Conservation (phyloP, 139 green algal genomes). For the Pseudopediastrum boryanum region DNA sequence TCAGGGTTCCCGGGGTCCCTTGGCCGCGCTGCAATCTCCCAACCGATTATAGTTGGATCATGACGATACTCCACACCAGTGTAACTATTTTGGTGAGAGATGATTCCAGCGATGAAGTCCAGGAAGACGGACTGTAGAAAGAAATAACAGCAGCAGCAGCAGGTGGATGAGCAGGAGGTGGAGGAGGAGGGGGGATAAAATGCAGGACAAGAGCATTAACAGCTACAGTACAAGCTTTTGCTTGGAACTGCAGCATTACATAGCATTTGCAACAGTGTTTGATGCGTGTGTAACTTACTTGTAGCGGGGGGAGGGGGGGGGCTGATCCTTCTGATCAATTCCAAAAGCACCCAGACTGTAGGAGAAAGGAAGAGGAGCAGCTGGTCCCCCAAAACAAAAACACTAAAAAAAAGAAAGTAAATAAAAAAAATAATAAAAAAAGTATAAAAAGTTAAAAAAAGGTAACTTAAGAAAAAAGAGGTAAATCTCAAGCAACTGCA, state of each 20-base stretch:
- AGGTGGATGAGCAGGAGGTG: too few species aligned
- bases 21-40: conserved; percentile 20
- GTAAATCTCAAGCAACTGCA: too few species aligned
- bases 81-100: neutral
- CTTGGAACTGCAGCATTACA: neutral
- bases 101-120: neutral
- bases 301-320: neutral
- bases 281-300: neutral
- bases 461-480: too few species aligned
- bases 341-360: neutral
- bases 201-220: neutral
- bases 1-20: neutral
- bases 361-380: too few species aligned
- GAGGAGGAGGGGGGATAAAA: too few species aligned
- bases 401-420: too few species aligned
- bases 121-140: conserved; percentile 25
- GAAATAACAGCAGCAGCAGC: neutral
- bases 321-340: neutral
- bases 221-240: neutral
- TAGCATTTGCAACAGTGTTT: neutral
- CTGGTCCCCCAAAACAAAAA: too few species aligned
- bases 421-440: too few species aligned
- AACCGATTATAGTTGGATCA: conserved; percentile 15
- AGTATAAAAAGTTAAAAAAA: too few species aligned
- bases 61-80: neutral